Percentiles rank a stretch among this genome's conserved stretches.
Conservation (phyloP, 306 rosid species). For the Luffa aegyptiaca region DNA sequence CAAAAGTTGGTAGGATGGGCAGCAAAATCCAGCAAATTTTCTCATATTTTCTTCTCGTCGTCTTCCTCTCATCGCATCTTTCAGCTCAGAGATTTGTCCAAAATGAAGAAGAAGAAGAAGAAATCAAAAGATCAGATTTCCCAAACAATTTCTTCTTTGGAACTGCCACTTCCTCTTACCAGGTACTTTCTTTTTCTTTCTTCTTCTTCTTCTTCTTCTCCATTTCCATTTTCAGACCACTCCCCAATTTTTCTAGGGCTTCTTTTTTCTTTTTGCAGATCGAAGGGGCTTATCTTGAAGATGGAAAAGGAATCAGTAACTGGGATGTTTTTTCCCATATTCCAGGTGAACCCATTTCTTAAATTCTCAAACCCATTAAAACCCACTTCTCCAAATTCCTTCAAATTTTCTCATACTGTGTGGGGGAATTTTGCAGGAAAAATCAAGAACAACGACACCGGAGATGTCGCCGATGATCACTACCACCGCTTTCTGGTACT, state of each 20-base stretch:
- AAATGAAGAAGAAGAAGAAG: constrained; percentile 10
- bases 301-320: constrained; percentile 44
- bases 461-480: constrained; percentile 58
- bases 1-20: neutral
- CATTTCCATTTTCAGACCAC: too few relatives aligned
- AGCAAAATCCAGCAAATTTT: neutral
- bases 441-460: constrained; percentile 29
- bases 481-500: constrained; percentile 44
- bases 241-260: neutral
- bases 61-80: neutral
- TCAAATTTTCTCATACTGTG: too few relatives aligned
- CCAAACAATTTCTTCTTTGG: constrained; percentile 47
- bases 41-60: neutral
- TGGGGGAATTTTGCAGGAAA: constrained; percentile 27
- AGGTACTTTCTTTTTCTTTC: constrained; percentile 16
- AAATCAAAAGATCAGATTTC: constrained; percentile 29
- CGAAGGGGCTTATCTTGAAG: constrained; percentile 54
- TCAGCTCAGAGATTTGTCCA: neutral
- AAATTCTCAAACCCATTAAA: neutral
- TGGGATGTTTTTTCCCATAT: constrained; percentile 49
- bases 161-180: constrained; percentile 51
- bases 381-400: neutral
- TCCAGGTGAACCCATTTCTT: constrained; percentile 23
- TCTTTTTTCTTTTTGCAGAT: neutral
- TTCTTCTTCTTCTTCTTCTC: neutral